Evolutionary conservation across 2,329 filamentous ascomycete species (phyloP), one percentile per base, ranked within the genome.

Genomic region (Coniella vitis): DNA sequence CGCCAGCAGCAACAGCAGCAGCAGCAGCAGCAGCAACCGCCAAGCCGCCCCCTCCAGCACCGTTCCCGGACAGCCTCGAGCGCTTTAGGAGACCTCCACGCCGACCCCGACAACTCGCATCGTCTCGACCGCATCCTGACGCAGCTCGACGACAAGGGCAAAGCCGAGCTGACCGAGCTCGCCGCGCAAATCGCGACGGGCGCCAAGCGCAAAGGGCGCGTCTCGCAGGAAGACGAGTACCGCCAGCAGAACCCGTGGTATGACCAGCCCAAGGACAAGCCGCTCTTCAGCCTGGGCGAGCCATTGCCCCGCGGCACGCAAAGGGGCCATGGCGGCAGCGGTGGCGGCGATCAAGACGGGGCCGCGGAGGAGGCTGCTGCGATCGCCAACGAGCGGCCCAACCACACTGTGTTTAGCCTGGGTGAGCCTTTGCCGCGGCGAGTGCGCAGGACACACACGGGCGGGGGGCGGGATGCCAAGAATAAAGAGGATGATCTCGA

Each of bases 241-340:
- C 52, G 54, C 12, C 47, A 58, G 10, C 35, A 41, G n/a, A 61
- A 62, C 46, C 59, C 59, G 3, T 61, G 54, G 59, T 52, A 61
- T 19, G 54, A 54, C 14, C 43, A 54, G 19, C 14, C 37, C 14
- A 56, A 45, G 2, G 49, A 50, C 20, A 60, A 56, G 40, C 56
- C 58, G 3, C 45, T 61, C n/a, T 63, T 56, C 36, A 60, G 60
- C 35, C 44, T 63, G 7, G 57, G 56, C 1, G 52, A 47, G 17
- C 51, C 59, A 1, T 44, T 62, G 3, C 60, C 59, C 8, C 58
- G 51, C n/a, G 38, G 38, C 21, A 22, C 5, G 14, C 14, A 19
- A 22, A 21, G 25, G 25, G 25, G 10, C 25, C 25, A 10, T 10
- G 25, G 25, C 25, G 25, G 25, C 25, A 29, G 25, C 25, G 25